Evolutionary conservation across 805 yeast genomes (phyloP).

Genomic region (Candida xyloterini): DNA sequence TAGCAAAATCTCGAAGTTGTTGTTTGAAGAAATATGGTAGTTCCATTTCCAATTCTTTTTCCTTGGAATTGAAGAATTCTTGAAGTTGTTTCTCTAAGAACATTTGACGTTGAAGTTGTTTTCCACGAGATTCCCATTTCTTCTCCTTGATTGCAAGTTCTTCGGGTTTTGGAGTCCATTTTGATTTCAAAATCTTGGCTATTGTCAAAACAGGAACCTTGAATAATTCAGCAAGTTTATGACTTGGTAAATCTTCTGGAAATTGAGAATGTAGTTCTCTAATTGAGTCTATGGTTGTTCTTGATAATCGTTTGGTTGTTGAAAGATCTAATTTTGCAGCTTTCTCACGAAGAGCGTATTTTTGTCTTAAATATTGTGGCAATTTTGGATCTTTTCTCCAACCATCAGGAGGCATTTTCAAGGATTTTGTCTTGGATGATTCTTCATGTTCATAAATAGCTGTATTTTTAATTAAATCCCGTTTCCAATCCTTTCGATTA

Average conservation of each 20-base stretch:
- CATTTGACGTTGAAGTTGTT: conserved; percentile 24
- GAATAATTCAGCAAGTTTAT: conserved; percentile 61
- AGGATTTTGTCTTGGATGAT: conserved; percentile 11
- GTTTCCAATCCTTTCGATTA: conserved; percentile 29
- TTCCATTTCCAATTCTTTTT: conserved; percentile 27
- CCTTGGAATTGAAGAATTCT: conserved; percentile 30
- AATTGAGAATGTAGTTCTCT: conserved; percentile 49
- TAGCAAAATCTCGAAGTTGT: conserved; percentile 23
- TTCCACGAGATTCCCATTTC: conserved; percentile 55
- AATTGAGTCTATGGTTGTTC: conserved; percentile 67
- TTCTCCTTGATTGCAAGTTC: conserved; percentile 44
- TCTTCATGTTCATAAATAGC: conserved; percentile 17
- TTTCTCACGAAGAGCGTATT: conserved; percentile 59
- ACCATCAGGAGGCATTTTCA: conserved; percentile 39
- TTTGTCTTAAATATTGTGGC: conserved; percentile 74
- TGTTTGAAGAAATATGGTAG: conserved; percentile 30
- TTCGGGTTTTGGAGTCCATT: conserved; percentile 66
- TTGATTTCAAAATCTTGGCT: conserved; percentile 71
- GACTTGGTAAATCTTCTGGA: conserved; percentile 58
- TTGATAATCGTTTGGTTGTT: conserved; percentile 63
- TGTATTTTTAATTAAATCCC: conserved; percentile 22
- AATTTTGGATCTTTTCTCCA: conserved; percentile 42
- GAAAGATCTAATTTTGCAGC: conserved; percentile 59
- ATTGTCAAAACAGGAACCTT: conserved; percentile 78
- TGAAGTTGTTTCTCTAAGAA: conserved; percentile 26